phyloP scores from a whole-genome alignment of 768 basidiomycete genomes.

The Tricholoma terreum region DNA sequence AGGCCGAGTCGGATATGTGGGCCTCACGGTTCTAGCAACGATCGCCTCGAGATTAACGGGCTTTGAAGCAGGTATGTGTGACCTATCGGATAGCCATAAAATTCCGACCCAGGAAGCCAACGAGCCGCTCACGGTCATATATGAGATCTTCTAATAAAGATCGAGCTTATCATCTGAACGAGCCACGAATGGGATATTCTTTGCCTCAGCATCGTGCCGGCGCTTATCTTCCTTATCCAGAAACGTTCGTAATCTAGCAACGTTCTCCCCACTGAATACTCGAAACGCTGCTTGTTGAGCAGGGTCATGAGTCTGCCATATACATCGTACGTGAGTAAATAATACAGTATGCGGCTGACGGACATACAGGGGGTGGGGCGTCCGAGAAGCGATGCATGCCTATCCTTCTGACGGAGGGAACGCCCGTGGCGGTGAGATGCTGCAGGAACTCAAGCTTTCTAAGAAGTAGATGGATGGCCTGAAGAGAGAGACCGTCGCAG shows the following conservation, averaged over 20 bases:
- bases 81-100: neutral
- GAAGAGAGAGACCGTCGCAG: constrained; percentile 77
- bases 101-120: neutral
- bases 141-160: constrained; percentile 43
- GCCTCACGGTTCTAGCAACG: neutral
- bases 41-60: neutral
- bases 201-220: constrained; percentile 53
- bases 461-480: constrained; percentile 70
- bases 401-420: constrained; percentile 65
- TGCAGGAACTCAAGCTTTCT: constrained; percentile 56
- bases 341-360: constrained; percentile 8
- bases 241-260: constrained; percentile 60
- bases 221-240: constrained; percentile 67
- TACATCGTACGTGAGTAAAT: neutral
- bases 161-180: constrained; percentile 65
- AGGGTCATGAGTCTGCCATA: constrained; percentile 54
- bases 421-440: constrained; percentile 77
- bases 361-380: constrained; percentile 56
- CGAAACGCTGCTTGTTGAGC: constrained; percentile 72
- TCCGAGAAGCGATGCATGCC: constrained; percentile 81
- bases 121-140: neutral
- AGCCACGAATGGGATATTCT: constrained; percentile 56
- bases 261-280: constrained; percentile 72
- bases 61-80: neutral
- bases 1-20: neutral